Evolutionary conservation across 2,329 filamentous ascomycete species (phyloP), one percentile per base, ranked within the genome.

Genomic region (Apiospora koreana): DNA sequence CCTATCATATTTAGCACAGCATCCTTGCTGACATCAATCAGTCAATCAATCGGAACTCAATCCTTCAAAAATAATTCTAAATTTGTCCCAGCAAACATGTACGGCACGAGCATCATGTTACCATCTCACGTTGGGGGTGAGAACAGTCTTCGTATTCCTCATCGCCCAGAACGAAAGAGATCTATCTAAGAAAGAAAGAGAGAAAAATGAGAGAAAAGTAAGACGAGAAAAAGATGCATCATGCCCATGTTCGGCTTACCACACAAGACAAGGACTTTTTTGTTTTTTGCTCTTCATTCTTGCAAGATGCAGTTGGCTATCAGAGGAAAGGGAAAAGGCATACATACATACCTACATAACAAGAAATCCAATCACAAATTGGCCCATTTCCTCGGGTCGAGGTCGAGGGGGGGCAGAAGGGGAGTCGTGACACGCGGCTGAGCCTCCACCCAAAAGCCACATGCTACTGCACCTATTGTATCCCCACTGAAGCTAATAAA

Each of bases 31-130:
- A 38, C 54, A 62, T 62, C 54, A 38, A 38, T 62, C 31, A 21
- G 18, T 62, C 54, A 35, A 62, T 62, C 54, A 62, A 62, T 62
- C 54, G 54, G 54, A 62, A 62, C 54, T 38, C 54, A 62, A 62
- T 62, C 54, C 31, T 38, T 31, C 31, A 38, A 10, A 10, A 38
- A 23, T 38, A 18, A 21, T 38, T 38, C 54, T 62, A 62, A 62
- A 62, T 62, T 62, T 62, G 54, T 62, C 31, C 28, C 12, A n/a
- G 28, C 21, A 62, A 38, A 31, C 25, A n/a, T 62, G 28, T 38
- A 38, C 54, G 28, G 31, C 21, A 21, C 31, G 28, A 54, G 3
- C 14, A 38, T 62, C 18, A 38, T 62, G 54, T 38, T 38, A 23
- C 21, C 54, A 31, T 62, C 18, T 62, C 21, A n/a, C 31, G 54